Evolutionary conservation across 306 rosid genomes (phyloP).

Genomic region (Mimosa bimucronata): DNA sequence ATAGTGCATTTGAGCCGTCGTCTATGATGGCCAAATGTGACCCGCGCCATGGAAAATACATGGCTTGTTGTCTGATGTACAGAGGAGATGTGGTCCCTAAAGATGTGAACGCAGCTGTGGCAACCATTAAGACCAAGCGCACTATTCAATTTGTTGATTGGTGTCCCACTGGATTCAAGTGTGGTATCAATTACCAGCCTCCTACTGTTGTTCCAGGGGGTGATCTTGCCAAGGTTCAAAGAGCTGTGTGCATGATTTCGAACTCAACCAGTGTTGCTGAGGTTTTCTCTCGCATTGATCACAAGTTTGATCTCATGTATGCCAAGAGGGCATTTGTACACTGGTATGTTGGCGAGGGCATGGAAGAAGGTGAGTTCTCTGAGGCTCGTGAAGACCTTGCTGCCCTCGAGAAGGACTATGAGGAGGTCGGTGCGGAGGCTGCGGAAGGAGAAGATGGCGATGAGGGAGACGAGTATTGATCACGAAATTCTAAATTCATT

Average conservation of each 20-base stretch:
- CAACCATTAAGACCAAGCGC: conserved; percentile 84
- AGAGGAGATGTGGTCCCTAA: conserved; percentile 87
- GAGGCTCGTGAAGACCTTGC: conserved; percentile 90
- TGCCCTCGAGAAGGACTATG: conserved; percentile 77
- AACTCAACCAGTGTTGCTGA: conserved; percentile 87
- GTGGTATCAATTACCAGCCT: conserved; percentile 88
- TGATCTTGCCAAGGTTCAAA: conserved; percentile 80
- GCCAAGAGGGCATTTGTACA: conserved; percentile 86
- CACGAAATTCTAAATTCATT: neutral
- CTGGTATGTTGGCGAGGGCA: conserved; percentile 92
- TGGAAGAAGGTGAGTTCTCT: conserved; percentile 91
- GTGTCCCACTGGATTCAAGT: conserved; percentile 92
- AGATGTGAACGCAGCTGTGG: conserved; percentile 85
- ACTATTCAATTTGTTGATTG: conserved; percentile 86
- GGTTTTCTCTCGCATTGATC: conserved; percentile 82
- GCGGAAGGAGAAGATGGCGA: conserved; percentile 71
- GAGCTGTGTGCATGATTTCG: conserved; percentile 88
- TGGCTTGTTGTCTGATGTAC: conserved; percentile 89
- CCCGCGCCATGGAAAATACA: conserved; percentile 83
- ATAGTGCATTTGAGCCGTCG: conserved; percentile 80
- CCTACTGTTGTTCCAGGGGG: conserved; percentile 87
- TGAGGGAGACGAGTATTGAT: conserved; percentile 65
- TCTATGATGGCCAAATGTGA: conserved; percentile 93
- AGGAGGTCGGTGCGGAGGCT: conserved; percentile 80
- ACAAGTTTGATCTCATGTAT: conserved; percentile 83